A percentile compares a stretch with the other conserved stretches of the same genome.
phyloP scores from a whole-genome alignment of 2,329 filamentous ascomycete genomes.

The Monosporascus sp. region DNA sequence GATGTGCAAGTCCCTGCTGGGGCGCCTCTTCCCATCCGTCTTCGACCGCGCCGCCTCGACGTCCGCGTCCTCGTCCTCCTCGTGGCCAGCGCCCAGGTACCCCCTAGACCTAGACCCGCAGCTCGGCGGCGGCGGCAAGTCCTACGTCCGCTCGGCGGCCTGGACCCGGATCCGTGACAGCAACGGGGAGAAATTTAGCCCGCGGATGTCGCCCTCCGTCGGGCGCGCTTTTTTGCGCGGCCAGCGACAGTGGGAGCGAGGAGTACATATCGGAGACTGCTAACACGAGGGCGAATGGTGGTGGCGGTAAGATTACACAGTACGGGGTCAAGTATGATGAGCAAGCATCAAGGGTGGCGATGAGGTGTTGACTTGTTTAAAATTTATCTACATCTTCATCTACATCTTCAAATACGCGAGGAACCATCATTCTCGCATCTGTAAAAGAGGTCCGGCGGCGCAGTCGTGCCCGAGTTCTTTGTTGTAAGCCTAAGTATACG shows the following conservation, averaged over 20 bases:
- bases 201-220: slow-evolving; percentile 19
- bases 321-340: slow-evolving; percentile 31
- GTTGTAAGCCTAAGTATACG: too few species aligned
- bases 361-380: not conserved
- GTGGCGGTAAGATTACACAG: slow-evolving; percentile 26
- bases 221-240: slow-evolving; percentile 13
- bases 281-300: slow-evolving; percentile 1
- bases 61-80: too few species aligned
- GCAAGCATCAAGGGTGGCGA: slow-evolving; percentile 1
- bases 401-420: too few species aligned
- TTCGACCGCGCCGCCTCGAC: slow-evolving; percentile 13
- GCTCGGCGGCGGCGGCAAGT: too few species aligned
- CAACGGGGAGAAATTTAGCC: slow-evolving; percentile 21
- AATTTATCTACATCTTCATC: too few species aligned
- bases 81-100: too few species aligned
- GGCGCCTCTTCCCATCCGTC: slow-evolving; percentile 29
- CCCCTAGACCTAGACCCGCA: too few species aligned
- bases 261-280: slow-evolving; percentile 28
- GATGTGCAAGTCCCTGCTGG: slow-evolving; percentile 34
- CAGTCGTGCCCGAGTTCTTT: too few species aligned
- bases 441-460: too few species aligned
- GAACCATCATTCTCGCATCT: too few species aligned
- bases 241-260: slow-evolving; percentile 25
- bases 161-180: slow-evolving; percentile 28
- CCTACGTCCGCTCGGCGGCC: too few species aligned